Evolutionary conservation across 176 grass and related monocot genomes (phyloP).

Genomic region (Triticum urartu): DNA sequence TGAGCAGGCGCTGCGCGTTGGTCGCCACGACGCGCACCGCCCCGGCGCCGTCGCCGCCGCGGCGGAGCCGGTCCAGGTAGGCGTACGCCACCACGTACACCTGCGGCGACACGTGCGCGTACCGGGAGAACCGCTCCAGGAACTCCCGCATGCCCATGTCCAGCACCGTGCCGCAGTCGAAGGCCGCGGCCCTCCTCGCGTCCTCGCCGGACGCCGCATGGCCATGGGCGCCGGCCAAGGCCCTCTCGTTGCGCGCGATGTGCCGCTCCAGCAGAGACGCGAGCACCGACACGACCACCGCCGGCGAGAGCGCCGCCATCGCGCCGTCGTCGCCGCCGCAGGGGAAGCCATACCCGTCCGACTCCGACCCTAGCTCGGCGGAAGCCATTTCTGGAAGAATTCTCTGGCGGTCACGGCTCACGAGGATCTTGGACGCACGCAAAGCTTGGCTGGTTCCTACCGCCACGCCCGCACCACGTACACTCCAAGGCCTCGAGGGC

Average conservation of each 20-base stretch:
- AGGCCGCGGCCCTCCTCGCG: conserved; percentile 33
- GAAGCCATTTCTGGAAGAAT: conserved; percentile 48
- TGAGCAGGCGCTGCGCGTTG: conserved; percentile 86
- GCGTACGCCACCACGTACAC: conserved; percentile 94
- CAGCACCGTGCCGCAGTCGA: conserved; percentile 56
- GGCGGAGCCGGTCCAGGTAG: conserved; percentile 83
- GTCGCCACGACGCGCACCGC: conserved; percentile 40
- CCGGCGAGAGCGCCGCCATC: conserved; percentile 25
- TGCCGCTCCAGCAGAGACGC: conserved; percentile 75
- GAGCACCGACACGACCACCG: conserved; percentile 68
- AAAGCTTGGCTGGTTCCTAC: not conserved
- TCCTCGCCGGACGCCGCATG: not conserved
- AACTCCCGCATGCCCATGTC: conserved; percentile 72
- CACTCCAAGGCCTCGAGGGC: not conserved
- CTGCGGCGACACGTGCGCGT: conserved; percentile 55
- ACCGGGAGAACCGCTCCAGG: conserved; percentile 68
- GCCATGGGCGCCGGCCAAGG: not conserved
- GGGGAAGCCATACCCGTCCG: conserved; percentile 42
- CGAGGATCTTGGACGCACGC: not conserved
- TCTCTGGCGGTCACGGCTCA: not conserved
- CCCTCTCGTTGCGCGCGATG: conserved; percentile 71
- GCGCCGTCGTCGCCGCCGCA: conserved; percentile 24
- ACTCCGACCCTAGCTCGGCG: conserved; percentile 31
- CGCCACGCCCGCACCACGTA: not conserved
- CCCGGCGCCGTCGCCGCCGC: conserved; percentile 15